Evolutionary conservation across 441 rosid species (phyloP), one percentile per base, ranked within the genome.

Genomic region (Populus hybrid): DNA sequence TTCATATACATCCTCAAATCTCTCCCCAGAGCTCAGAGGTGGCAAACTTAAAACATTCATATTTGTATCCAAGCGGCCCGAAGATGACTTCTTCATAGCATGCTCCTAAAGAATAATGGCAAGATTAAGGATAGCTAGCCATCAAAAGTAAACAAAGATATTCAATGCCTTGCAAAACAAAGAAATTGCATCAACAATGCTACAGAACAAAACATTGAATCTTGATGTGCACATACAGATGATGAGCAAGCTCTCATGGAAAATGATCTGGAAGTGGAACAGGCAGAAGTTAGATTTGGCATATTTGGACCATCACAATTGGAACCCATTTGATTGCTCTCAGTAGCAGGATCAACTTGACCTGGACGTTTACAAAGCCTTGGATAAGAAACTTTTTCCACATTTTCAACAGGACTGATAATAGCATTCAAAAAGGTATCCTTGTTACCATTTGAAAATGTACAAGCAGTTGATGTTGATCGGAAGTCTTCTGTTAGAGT

Each of bases 1-100:
- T 79, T 90, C 89, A 86, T 95, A 95, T 54, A 80, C 84, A 82
- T 91, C 94, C 84, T 87, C 92, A 86, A 95, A 95, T 34, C 86
- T 84, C 85, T 92, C 97, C 81, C 95, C 97, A 9, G 75, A 84
- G 80, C 81, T 83, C 81, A 95, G 84, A 81, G 97, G 97, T 38
- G 98, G 98, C 83, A 85, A 79, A 73, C 87, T 83, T 84, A 83
- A 73, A 79, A 78, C 12, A 73, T 83, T 87, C 78, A 79, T 69
- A 69, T 78, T 76, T 80, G 84, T 84, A 77, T 73, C 82, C 64
- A 59, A 30, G 77, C 81, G 83, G 82, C 69, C 82, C 70, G 82
- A 80, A 79, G 79, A 77, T 40, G 89, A 79, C 82, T 84, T 82
- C 65, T 82, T 78, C 23, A 38, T 36, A 59, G 74, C 57, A 82